Evolutionary conservation across 176 grass and related monocot species (phyloP), one percentile per base, ranked within the genome.

Genomic region (Rhynchospora pubera): DNA sequence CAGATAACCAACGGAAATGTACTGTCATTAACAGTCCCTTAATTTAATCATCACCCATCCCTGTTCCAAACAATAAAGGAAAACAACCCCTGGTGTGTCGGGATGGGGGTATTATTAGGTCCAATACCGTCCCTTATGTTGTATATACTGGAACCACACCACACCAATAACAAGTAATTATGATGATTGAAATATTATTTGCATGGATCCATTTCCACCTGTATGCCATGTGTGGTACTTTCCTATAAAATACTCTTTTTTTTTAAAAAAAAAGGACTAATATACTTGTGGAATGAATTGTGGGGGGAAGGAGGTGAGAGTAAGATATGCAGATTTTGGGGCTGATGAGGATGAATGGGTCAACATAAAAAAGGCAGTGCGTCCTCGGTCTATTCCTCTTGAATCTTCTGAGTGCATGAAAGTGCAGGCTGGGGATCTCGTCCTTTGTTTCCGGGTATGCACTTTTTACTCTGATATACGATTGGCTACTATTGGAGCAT

Each of bases 341-440:
- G 85, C 75, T 19, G 88, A 90, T 14, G 88, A 90, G 32, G 85
- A 90, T 48, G 88, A 90, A 82, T 90, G 88, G 88, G 82, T 90
- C 51, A 87, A 87, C 78, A 77, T 90, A 39, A 90, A 87, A 61
- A 61, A 82, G 58, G 81, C 74, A 28, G 48, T 90, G 8, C 77
- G 88, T 7, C 76, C 82, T 71, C 82, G 88, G 24, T 90, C 88
- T 15, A 82, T 90, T 82, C 88, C 88, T 57, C 10, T 90, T 1
- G 88, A 87, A 70, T 84, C 88, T 75, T 82, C 85, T 23, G 85
- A 87, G 34, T 87, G 88, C 81, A 47, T 19, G 6, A 87, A 87
- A 57, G 77, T 90, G 57, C 10, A 28, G 16, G 88, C 65, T 2
- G 88, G 88, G 16, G 85, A 87, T 60, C 82, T 87, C 21, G 88